Conservation (phyloP, 2,329 filamentous ascomycete genomes). For the Scedosporium apiospermum region DNA sequence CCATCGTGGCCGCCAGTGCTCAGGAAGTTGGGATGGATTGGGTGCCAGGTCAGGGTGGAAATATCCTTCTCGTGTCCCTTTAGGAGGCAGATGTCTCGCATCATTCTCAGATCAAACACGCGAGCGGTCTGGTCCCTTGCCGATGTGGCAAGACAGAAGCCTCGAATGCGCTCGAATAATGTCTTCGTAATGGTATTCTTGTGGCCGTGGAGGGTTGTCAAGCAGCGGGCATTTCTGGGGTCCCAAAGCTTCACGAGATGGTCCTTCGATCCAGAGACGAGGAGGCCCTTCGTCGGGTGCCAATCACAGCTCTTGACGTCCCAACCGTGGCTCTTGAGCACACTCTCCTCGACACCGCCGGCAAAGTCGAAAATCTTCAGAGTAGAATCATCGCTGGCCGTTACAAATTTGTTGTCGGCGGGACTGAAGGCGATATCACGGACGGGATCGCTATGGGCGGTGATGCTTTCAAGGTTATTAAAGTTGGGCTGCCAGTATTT, state of each 20-base stretch:
- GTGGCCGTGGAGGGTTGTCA: constrained; percentile 91
- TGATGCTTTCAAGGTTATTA: constrained; percentile 93
- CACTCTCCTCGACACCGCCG: constrained; percentile 70
- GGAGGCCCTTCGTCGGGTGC: constrained; percentile 88
- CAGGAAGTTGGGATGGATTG: constrained; percentile 78
- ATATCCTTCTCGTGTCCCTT: constrained; percentile 96
- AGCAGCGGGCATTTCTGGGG: constrained; percentile 77
- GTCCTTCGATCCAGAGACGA: constrained; percentile 95
- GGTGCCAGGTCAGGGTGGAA: constrained; percentile 87
- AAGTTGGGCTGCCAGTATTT: constrained; percentile 99
- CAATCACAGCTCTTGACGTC: constrained; percentile 95
- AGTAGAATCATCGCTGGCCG: constrained; percentile 85
- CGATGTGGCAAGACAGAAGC: constrained; percentile 79
- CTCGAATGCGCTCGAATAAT: constrained; percentile 76
- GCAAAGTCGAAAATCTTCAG: constrained; percentile 97
- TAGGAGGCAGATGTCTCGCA: constrained; percentile 91
- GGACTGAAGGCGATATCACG: constrained; percentile 89
- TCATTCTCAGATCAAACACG: constrained; percentile 93
- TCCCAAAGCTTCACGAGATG: constrained; percentile 98
- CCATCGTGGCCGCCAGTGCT: constrained; percentile 88
- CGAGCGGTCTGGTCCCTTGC: constrained; percentile 88
- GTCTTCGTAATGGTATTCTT: constrained; percentile 97
- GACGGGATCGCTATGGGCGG: constrained; percentile 83
- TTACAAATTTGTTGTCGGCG: constrained; percentile 92
- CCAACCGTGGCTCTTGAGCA: constrained; percentile 90